Conservation (phyloP, 805 yeast genomes). For the Candida montana region DNA sequence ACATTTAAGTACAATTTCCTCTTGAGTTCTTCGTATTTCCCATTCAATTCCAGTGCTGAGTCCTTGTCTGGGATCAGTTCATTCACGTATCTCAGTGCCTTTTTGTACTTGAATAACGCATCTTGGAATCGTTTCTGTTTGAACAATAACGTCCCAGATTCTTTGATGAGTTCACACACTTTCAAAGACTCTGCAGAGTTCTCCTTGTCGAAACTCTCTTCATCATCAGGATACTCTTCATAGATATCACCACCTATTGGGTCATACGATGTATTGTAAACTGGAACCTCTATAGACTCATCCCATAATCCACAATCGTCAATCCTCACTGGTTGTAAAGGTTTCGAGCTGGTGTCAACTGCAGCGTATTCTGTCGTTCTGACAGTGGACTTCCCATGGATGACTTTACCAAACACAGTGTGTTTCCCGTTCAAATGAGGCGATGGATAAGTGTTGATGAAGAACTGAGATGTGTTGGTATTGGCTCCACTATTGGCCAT, state of each 20-base stretch:
- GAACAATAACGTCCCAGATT: conserved; percentile 58
- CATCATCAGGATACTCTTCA: conserved; percentile 79
- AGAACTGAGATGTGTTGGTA: conserved; percentile 62
- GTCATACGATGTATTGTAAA: conserved; percentile 57
- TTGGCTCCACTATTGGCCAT: conserved; percentile 57
- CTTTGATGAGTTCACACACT: conserved; percentile 54
- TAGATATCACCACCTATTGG: conserved; percentile 61
- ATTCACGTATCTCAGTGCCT: conserved; percentile 63
- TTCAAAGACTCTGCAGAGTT: conserved; percentile 45
- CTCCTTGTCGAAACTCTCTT: conserved; percentile 50
- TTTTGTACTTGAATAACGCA: conserved; percentile 58
- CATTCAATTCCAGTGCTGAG: conserved; percentile 45
- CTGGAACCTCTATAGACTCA: conserved; percentile 46
- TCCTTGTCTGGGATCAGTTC: conserved; percentile 70
- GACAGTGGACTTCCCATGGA: conserved; percentile 62
- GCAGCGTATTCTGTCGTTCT: conserved; percentile 55
- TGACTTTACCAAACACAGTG: conserved; percentile 69
- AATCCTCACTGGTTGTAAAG: conserved; percentile 40
- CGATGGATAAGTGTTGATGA: conserved; percentile 61
- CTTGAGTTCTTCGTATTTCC: conserved; percentile 43
- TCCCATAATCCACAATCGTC: conserved; percentile 61
- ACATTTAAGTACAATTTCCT: conserved; percentile 43
- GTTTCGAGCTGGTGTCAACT: conserved; percentile 40
- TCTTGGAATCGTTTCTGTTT: conserved; percentile 45
- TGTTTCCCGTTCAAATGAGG: conserved; percentile 76